Base-by-base conservation (phyloP, 2,329 filamentous ascomycete genomes). In the Phoma sp. region DNA sequence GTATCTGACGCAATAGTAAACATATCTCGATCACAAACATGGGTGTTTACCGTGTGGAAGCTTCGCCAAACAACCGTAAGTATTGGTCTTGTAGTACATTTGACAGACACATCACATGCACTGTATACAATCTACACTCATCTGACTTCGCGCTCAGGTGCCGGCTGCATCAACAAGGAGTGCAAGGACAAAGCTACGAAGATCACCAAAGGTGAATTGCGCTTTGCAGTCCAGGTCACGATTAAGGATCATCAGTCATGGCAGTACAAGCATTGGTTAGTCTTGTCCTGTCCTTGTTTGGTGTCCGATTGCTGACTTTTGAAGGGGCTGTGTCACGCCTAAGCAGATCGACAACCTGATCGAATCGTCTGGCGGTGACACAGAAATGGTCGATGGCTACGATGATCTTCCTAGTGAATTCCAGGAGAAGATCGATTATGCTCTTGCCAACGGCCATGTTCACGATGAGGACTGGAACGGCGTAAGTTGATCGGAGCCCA, bases 301-400 rank as follows among this genome's bases (percentile, higher is more conserved):
- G 24, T 8, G 27, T 4, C 13, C 18, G 5, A 22, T n/a, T 58
- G 29, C 38, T 69, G 30, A 68, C 47, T 23, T 10, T 6, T 3
- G 22, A 45, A 96, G 93, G 93, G 93, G 93, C 27, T 98, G 93
- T 66, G 85, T 93, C 32, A 96, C 91, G 13, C 92, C 92, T 22
- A 80, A 82, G 49, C 85, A 91, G 67, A 78, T 97, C 55, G 68
- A 79, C 52, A 87, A 90, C 59, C 75, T 92, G 42, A 83, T 87
- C 55, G 80, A 86, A 5, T 73, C 78, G 7, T 81, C 86, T 58
- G 78, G 77, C 5, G 77, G 76, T 18, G 83, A 92, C 56, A 84
- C 85, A 64, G 84, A 89, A 39, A 76, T 83, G 55, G 80, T 97
- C 51, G 91, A 96, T 70, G 91, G 91, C 55, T 96, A 84, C 60